Evolutionary conservation across 1,139 yeast species (phyloP).

Genomic region (Magnusiomyces magnusii): DNA sequence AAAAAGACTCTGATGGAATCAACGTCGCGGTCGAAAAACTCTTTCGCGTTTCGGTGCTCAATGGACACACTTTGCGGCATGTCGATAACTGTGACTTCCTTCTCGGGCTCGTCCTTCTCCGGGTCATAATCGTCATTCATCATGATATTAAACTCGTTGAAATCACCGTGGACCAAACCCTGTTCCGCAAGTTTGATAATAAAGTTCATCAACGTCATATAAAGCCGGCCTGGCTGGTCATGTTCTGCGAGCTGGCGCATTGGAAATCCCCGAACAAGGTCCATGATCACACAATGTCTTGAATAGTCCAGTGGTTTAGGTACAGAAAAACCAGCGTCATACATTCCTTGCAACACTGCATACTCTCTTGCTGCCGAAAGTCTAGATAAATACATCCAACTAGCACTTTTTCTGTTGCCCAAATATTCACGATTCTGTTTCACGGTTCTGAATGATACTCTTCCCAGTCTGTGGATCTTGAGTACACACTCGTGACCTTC

Average conservation of each 20-base stretch:
- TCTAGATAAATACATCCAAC: conserved; percentile 89
- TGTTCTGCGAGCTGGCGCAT: conserved; percentile 77
- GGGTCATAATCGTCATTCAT: conserved; percentile 49
- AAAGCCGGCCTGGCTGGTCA: conserved; percentile 58
- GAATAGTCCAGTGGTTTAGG: conserved; percentile 88
- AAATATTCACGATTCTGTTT: conserved; percentile 91
- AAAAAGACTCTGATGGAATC: conserved; percentile 82
- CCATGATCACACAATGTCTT: conserved; percentile 91
- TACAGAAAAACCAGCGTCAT: conserved; percentile 70
- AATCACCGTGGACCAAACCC: conserved; percentile 96
- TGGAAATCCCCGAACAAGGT: conserved; percentile 77
- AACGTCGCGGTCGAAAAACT: conserved; percentile 85
- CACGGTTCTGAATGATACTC: conserved; percentile 87
- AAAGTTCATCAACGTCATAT: conserved; percentile 79
- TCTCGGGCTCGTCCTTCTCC: conserved; percentile 42
- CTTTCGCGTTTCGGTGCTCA: conserved; percentile 81
- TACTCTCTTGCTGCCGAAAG: conserved; percentile 91
- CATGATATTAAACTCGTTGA: conserved; percentile 92
- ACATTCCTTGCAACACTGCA: conserved; percentile 71
- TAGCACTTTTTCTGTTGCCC: conserved; percentile 55
- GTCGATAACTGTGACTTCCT: conserved; percentile 76
- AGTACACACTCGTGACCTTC: conserved; percentile 56
- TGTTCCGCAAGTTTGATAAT: conserved; percentile 74
- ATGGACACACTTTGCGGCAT: conserved; percentile 97
- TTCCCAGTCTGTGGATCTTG: conserved; percentile 87